Conservation (phyloP, 345 rosid species). For the Murraya paniculata region DNA sequence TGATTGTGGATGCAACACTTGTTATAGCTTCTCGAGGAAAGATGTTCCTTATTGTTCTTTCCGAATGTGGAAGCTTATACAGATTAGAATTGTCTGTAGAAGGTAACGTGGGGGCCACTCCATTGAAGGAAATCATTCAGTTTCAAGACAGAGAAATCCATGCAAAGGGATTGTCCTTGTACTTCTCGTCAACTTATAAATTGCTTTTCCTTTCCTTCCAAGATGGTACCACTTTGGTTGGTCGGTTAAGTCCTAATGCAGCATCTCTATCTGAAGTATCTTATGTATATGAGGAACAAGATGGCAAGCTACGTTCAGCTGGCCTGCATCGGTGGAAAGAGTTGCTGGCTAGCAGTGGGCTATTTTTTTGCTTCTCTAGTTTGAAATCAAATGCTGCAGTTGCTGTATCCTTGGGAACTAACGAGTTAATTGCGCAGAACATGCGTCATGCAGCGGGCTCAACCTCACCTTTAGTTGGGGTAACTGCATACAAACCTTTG, state of each 20-base stretch:
- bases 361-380: slow-evolving; percentile 80
- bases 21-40: slow-evolving; percentile 75
- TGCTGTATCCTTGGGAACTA: slow-evolving; percentile 57
- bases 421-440: slow-evolving; percentile 73
- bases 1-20: slow-evolving; percentile 86
- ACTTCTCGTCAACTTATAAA: slow-evolving; percentile 73
- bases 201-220: slow-evolving; percentile 79
- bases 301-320: slow-evolving; percentile 64
- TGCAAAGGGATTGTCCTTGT: slow-evolving; percentile 81
- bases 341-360: slow-evolving; percentile 69
- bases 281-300: slow-evolving; percentile 72
- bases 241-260: slow-evolving; percentile 68
- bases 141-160: slow-evolving; percentile 58
- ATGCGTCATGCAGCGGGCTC: slow-evolving; percentile 78
- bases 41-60: slow-evolving; percentile 82
- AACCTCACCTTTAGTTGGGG: slow-evolving; percentile 83
- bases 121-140: slow-evolving; percentile 70
- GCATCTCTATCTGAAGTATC: slow-evolving; percentile 67
- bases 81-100: slow-evolving; percentile 73
- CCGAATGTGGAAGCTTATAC: slow-evolving; percentile 76
- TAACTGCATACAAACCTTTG: slow-evolving; percentile 88
- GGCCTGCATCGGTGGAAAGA: slow-evolving; percentile 94
- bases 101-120: slow-evolving; percentile 81
- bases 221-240: slow-evolving; percentile 81
- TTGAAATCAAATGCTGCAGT: slow-evolving; percentile 72